Conservation (phyloP, 73 alveolate species). For the Symbiodinium natans region DNA sequence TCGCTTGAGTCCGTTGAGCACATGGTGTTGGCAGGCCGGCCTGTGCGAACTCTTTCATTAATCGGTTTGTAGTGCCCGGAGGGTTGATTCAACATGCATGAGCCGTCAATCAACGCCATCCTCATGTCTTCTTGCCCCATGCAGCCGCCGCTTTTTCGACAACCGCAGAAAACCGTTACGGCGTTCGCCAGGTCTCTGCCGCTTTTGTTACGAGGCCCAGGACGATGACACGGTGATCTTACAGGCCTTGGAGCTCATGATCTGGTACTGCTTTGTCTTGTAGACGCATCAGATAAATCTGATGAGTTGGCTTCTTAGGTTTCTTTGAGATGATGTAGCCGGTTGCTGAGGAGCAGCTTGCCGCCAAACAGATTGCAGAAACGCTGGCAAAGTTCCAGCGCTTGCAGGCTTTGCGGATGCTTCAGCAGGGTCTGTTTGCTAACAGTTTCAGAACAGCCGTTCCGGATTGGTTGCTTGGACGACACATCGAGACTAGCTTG, state of each 20-base stretch:
- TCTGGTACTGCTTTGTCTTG: too few relatives aligned
- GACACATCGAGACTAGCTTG: not conserved
- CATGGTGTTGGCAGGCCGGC: constrained; percentile 31
- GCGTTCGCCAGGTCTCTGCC: constrained; percentile 62
- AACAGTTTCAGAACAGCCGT: not conserved
- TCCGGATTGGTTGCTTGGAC: not conserved
- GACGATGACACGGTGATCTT: not conserved
- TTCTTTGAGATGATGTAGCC: too few relatives aligned
- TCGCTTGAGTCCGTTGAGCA: constrained; percentile 9
- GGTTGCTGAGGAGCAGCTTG: constrained; percentile 35
- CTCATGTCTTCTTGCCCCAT: not conserved
- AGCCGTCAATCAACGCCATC: not conserved
- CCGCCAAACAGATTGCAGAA: not conserved
- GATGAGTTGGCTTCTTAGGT: too few relatives aligned
- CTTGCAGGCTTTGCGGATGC: not conserved
- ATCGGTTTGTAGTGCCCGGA: not conserved
- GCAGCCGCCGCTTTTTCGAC: not conserved
- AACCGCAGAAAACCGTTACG: not conserved
- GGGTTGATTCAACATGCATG: not conserved
- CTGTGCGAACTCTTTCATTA: not conserved
- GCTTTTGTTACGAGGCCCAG: constrained; percentile 35
- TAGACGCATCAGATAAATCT: too few relatives aligned
- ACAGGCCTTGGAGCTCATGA: not conserved
- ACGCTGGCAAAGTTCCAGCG: constrained; percentile 66
- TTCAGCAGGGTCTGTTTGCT: not conserved